Conservation (phyloP, 2,329 filamentous ascomycete genomes). For the Sarocladiaceae sp. region DNA sequence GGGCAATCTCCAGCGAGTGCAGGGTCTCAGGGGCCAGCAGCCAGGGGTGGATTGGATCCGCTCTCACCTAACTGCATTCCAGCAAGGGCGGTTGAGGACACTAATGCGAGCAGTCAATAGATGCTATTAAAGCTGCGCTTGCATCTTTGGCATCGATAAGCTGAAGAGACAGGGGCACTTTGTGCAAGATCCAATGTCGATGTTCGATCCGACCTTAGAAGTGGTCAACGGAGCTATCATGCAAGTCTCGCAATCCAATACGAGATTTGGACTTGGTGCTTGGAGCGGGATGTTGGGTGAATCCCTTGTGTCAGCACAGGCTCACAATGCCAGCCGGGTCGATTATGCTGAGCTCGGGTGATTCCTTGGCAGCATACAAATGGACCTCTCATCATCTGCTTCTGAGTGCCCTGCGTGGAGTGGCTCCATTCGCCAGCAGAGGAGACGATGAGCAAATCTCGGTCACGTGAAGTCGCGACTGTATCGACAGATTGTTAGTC, state of each 20-base stretch:
- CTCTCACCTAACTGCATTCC: background rate
- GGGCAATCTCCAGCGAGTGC: background rate
- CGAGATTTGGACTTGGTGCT: no score
- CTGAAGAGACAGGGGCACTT: no score
- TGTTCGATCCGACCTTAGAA: no score
- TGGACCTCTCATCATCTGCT: background rate
- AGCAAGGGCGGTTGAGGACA: background rate
- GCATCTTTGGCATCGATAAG: no score
- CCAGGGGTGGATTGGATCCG: background rate
- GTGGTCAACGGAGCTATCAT: no score
- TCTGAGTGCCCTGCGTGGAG: no score
- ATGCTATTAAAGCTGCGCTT: background rate
- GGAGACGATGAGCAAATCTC: background rate
- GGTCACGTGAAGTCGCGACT: background rate
- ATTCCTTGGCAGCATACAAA: background rate
- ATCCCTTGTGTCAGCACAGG: background rate
- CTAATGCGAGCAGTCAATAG: constrained; percentile 3
- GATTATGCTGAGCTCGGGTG: background rate
- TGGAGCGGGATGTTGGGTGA: no score
- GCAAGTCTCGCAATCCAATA: no score
- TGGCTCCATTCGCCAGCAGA: no score
- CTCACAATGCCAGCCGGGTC: background rate
- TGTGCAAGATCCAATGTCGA: no score
- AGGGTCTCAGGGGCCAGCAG: background rate
- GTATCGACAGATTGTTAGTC: no score